Conservation (phyloP, 108 stramenopile genomes). For the Pseudonitzschia pungens region DNA sequence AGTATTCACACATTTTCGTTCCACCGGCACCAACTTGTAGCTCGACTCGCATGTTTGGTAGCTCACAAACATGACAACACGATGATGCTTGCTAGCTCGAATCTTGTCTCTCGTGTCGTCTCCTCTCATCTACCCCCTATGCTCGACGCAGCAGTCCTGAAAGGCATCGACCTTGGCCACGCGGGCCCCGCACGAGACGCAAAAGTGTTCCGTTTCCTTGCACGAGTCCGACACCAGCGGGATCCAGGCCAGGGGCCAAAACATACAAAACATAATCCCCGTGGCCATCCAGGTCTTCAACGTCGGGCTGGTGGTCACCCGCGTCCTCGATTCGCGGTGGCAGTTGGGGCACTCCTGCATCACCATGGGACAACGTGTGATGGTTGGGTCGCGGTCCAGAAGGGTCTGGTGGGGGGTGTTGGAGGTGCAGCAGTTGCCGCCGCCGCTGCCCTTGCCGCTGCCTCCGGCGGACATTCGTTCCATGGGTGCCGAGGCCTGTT, state of each 20-base stretch:
- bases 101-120: no score
- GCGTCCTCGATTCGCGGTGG: slow-evolving; percentile 24
- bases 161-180: slow-evolving; percentile 36
- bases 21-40: no score
- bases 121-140: slow-evolving; percentile 4
- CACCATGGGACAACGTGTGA: slow-evolving; percentile 24
- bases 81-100: no score
- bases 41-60: no score
- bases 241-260: slow-evolving; percentile 48
- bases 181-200: slow-evolving; percentile 23
- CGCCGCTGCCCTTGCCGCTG: not conserved
- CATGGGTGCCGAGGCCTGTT: not conserved
- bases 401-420: not conserved
- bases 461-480: not conserved
- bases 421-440: slow-evolving; percentile 1
- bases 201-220: slow-evolving; percentile 45
- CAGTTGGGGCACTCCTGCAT: slow-evolving; percentile 33
- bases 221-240: slow-evolving; percentile 39
- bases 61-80: no score
- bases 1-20: no score
- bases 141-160: slow-evolving; percentile 30
- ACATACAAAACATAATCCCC: slow-evolving; percentile 17
- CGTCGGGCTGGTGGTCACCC: slow-evolving; percentile 7
- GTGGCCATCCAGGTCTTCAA: slow-evolving; percentile 18
- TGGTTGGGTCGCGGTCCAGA: slow-evolving; percentile 8